Base-by-base conservation (phyloP, 2,329 filamentous ascomycete species). In the Colletotrichum brevisporum region DNA sequence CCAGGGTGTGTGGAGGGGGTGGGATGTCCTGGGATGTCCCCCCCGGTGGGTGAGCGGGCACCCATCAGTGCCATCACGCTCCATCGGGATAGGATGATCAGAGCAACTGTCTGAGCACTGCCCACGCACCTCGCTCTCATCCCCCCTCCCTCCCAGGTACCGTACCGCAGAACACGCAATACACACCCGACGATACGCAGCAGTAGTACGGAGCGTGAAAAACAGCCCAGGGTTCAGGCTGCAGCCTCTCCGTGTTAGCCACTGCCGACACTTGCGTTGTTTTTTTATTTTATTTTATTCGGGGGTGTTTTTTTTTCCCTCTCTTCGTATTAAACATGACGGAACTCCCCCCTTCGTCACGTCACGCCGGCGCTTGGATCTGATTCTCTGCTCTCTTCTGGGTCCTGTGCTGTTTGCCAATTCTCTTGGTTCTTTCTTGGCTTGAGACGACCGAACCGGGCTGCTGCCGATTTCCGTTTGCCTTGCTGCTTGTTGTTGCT, bases 61-160 rank as follows among this genome's bases (percentile, higher is more conserved):
- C 27, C 61, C 53, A 59, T 58, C 48, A 62, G 59, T 54, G 59
- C 59, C 65, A 58, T 68, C 60, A 58, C 52, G 43, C 65, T 68
- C 53, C 61, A 55, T 59, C 50, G 43, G 54, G 61, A 53, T 68
- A 68, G 60, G 65, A 68, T 68, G 60, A 65, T 65, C 60, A 68
- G 64, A 67, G 64, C 65, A 45, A 56, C 43, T 56, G 65, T 68
- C 65, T 63, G 65, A 63, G 65, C 65, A 68, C 54, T 54, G 61
- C 65, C 65, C 61, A 65, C 62, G 61, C 65, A 65, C 54, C 65
- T 53, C 61, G 48, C 60, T 56, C 10, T 36, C 31, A 36, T 10
- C 31, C 47, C 57, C 48, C 21, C 26, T 41, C n/a, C 21, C 15
- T 57, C 9, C n/a, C 15, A 21, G 13, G 54, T 43, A 16, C 21